Percentiles rank a stretch among this genome's conserved stretches.
Conservation (phyloP, 208 protist species). For the Trypanosoma lewisi region DNA sequence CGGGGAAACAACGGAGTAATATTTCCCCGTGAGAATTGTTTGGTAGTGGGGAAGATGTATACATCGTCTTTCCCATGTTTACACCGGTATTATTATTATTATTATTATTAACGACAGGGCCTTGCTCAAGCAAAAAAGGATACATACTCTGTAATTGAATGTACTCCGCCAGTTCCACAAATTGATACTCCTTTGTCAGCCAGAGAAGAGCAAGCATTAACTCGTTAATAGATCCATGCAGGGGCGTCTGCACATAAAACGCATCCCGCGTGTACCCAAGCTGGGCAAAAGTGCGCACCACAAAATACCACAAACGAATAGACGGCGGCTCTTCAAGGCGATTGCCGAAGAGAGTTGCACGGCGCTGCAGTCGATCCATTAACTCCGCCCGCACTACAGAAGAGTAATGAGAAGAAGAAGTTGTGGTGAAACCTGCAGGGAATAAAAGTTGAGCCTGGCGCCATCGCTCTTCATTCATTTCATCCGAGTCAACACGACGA, state of each 20-base stretch:
- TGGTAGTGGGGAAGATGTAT: background rate
- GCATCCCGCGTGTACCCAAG: conserved; percentile 61
- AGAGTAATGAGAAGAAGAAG: too few species aligned
- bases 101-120: background rate
- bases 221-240: conserved; percentile 43
- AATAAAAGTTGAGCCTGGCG: background rate
- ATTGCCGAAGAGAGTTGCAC: conserved; percentile 1
- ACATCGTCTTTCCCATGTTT: background rate
- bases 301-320: conserved; percentile 46
- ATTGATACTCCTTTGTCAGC: conserved; percentile 65
- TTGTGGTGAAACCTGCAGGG: background rate
- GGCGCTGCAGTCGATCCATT: background rate
- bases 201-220: conserved; percentile 76
- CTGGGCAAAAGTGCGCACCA: conserved; percentile 48
- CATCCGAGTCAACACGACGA: background rate
- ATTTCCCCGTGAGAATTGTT: conserved; percentile 12
- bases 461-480: background rate
- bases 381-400: background rate
- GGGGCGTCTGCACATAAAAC: conserved; percentile 66
- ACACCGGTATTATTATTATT: background rate
- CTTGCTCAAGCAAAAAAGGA: conserved; percentile 43
- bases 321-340: conserved; percentile 25
- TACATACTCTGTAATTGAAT: conserved; percentile 54
- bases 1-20: conserved; percentile 40
- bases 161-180: conserved; percentile 63